Percentiles rank a stretch among this genome's conserved stretches.
Conservation (phyloP, 1,139 yeast species). For the Zygoascus meyerae region DNA sequence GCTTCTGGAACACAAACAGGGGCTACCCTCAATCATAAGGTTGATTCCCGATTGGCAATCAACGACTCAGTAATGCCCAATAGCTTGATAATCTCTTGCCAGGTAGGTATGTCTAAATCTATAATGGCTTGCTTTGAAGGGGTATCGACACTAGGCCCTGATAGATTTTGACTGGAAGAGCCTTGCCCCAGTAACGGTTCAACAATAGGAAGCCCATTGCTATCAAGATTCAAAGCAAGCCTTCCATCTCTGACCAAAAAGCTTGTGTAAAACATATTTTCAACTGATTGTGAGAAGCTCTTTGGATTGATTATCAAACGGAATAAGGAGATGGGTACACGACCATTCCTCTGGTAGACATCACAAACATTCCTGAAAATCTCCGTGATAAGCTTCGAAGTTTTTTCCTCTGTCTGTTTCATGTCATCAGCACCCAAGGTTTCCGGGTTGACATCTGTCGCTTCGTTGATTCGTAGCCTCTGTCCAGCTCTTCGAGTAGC, state of each 20-base stretch:
- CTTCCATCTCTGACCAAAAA: conserved; percentile 72
- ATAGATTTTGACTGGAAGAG: conserved; percentile 28
- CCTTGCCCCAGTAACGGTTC: conserved; percentile 25
- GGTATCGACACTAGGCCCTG: conserved; percentile 31
- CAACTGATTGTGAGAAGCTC: conserved; percentile 74
- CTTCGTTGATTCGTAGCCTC: conserved; percentile 20
- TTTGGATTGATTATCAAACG: conserved; percentile 66
- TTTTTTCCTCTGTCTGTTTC: conserved; percentile 31
- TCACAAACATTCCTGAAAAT: conserved; percentile 11
- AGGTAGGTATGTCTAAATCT: conserved; percentile 58
- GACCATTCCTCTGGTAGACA: conserved; percentile 24
- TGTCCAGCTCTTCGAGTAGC: conserved; percentile 7
- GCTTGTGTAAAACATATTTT: conserved; percentile 75
- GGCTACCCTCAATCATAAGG: background rate
- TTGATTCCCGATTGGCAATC: conserved; percentile 12
- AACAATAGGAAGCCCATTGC: conserved; percentile 45
- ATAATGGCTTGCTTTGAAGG: conserved; percentile 56
- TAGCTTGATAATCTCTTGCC: conserved; percentile 43
- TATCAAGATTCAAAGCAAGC: conserved; percentile 43
- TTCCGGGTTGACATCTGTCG: conserved; percentile 47
- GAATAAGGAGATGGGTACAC: conserved; percentile 51
- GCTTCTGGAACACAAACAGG: background rate
- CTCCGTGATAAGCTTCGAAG: conserved; percentile 15
- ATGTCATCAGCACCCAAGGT: conserved; percentile 49
- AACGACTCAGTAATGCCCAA: conserved; percentile 20